Evolutionary conservation across 768 basidiomycete genomes (phyloP), one percentile per base, ranked within the genome.

Genomic region (Podaxis sp.): DNA sequence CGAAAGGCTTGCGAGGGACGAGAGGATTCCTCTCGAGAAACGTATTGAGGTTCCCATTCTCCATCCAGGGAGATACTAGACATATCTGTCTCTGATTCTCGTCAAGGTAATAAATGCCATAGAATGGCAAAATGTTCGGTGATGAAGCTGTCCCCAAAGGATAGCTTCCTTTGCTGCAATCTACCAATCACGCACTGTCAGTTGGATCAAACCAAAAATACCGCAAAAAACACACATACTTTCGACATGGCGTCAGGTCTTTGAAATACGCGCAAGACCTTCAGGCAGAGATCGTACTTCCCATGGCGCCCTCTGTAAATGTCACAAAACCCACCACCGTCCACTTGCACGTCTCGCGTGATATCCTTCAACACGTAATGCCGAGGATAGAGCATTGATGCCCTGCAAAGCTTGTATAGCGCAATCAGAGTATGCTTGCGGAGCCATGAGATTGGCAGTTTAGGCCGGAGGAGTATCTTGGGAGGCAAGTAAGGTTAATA

Each of bases 81-180:
- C 41, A 43, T 17, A 43, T 5, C n/a, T n/a, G 41, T 43, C n/a
- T n/a, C 5, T n/a, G 41, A 6, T 15, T 43, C 41, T 43, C n/a
- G 2, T 46, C 15, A 7, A 55, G 29, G 33, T 55, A 40, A 19
- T 62, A 41, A 7, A 62, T 36, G 25, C 61, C 61, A 19, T 46
- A 62, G n/a, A 62, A 62, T 4, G 53, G 61, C 8, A 55, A 24
- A 11, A 62, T 22, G 38, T 62, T 62, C 41, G 36, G 43, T 62
- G 61, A 2, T 27, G 41, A 5, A 55, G 43, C 7, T 41, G 38
- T 0, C 61, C 27, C 61, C 61, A 62, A 7, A 62, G 7, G 8
- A 62, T 54, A 12, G 53, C 61, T 36, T 61, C 61, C 29, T 51
- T 62, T 9, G 52, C 52, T 29, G 17, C 9, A 33, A 43, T n/a